phyloP scores from a whole-genome alignment of 1,284 basidiomycete species.

The Rhodotorula sp. region DNA sequence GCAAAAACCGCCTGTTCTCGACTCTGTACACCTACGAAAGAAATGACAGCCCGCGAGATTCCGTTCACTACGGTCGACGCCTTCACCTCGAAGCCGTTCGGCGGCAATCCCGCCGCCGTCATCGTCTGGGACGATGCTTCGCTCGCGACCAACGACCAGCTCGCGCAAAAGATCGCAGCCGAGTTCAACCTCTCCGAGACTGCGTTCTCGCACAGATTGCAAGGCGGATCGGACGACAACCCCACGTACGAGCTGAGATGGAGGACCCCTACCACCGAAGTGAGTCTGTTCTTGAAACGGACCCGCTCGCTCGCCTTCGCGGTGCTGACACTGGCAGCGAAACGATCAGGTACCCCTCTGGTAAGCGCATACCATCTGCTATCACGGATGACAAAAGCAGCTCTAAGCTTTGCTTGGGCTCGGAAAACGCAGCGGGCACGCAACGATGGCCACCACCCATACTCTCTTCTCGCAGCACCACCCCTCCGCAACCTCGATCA shows the following conservation, averaged over 20 bases:
- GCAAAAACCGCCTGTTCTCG: no score
- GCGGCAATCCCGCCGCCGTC: slow-evolving; percentile 60
- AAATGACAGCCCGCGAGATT: slow-evolving; percentile 1
- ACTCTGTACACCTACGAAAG: no score
- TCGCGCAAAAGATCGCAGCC: slow-evolving; percentile 50
- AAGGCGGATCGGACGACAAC: slow-evolving; percentile 3
- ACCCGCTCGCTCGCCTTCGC: not conserved
- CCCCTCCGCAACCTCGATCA: slow-evolving; percentile 46
- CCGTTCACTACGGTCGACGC: slow-evolving; percentile 54
- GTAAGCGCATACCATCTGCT: slow-evolving; percentile 1
- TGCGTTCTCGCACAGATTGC: slow-evolving; percentile 48
- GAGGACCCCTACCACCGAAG: slow-evolving; percentile 27
- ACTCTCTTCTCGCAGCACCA: slow-evolving; percentile 50
- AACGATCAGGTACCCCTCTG: slow-evolving; percentile 13
- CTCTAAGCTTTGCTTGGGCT: slow-evolving; percentile 30
- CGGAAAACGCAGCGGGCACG: slow-evolving; percentile 53
- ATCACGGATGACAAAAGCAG: no score
- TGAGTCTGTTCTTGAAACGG: not conserved
- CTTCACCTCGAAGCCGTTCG: slow-evolving; percentile 54
- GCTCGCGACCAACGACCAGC: slow-evolving; percentile 5
- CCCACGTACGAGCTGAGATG: slow-evolving; percentile 27
- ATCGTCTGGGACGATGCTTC: slow-evolving; percentile 47
- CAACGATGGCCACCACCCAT: slow-evolving; percentile 54
- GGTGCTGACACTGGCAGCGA: not conserved
- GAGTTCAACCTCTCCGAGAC: slow-evolving; percentile 58